Evolutionary conservation across 192 early-diverging fungal genomes (phyloP).

Genomic region (Pecoramyces ruminantium): DNA sequence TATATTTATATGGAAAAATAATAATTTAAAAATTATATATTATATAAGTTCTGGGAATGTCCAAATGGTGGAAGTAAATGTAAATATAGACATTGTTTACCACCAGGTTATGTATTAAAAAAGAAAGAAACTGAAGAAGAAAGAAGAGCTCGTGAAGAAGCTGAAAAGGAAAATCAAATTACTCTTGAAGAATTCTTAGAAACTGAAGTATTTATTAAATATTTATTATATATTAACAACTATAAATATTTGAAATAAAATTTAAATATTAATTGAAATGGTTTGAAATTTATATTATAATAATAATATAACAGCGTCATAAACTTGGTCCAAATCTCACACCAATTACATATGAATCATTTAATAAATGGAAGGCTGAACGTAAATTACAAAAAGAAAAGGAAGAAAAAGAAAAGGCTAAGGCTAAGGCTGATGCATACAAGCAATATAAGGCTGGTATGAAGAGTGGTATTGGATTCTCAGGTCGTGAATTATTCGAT

Average conservation of each 20-base stretch:
- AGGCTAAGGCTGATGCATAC: constrained; percentile 17
- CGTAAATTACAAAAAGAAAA: constrained; percentile 52
- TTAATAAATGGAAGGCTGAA: constrained; percentile 83
- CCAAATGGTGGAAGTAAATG: constrained; percentile 86
- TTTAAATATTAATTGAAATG: no score
- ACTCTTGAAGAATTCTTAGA: constrained; percentile 96
- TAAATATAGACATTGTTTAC: constrained; percentile 92
- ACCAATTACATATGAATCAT: constrained; percentile 84
- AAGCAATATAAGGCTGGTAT: constrained; percentile 63
- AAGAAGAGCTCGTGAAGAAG: constrained; percentile 41
- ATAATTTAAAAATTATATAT: no score
- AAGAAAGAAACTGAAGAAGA: constrained; percentile 65
- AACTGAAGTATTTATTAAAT: constrained; percentile 44
- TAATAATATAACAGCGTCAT: constrained; percentile 47
- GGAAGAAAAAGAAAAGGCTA: constrained; percentile 46
- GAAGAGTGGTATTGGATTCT: constrained; percentile 68
- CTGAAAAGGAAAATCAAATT: constrained; percentile 64
- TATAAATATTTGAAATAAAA: no score
- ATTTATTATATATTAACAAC: no score
- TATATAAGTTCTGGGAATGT: constrained; percentile 99
- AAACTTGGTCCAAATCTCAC: constrained; percentile 79
- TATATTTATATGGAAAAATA: no score
- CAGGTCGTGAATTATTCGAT: constrained; percentile 90
- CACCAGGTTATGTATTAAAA: constrained; percentile 88
- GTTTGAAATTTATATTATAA: no score